A percentile compares a stretch with the other conserved stretches of the same genome.
Evolutionary conservation across 1,139 yeast species (phyloP).

Genomic region (Blastobotrys arbuscula): DNA sequence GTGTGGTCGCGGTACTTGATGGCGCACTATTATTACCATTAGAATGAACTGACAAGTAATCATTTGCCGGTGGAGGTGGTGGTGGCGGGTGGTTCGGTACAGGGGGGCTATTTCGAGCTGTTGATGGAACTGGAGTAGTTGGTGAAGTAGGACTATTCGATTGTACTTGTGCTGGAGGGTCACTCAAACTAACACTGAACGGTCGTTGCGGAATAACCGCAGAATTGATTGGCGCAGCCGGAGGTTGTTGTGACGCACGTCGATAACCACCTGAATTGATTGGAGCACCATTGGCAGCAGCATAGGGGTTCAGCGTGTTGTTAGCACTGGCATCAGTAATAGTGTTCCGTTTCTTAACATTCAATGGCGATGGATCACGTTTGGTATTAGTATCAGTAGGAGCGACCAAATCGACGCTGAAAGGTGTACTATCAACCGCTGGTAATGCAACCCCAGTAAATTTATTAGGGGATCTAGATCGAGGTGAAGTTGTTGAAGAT

Average conservation of each 20-base stretch:
- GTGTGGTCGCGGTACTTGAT: slow-evolving; percentile 1
- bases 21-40: not conserved
- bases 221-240: not conserved
- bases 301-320: not conserved
- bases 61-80: slow-evolving; percentile 11
- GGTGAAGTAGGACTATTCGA: not conserved
- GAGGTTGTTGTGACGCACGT: slow-evolving; percentile 3
- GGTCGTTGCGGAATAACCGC: not conserved
- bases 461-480: not conserved
- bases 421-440: slow-evolving; percentile 8
- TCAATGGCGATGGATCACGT: not conserved
- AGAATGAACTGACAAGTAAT: not conserved
- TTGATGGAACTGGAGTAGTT: not conserved
- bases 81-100: slow-evolving; percentile 6
- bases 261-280: not conserved
- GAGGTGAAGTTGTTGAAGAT: not conserved
- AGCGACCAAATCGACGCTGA: not conserved
- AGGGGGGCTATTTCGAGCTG: not conserved
- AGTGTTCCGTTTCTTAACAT: not conserved
- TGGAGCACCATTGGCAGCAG: not conserved
- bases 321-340: not conserved
- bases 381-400: not conserved
- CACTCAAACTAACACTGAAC: slow-evolving; percentile 1
- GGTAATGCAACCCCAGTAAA: slow-evolving; percentile 6
- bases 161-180: not conserved